Evolutionary conservation across 1,139 yeast genomes (phyloP).

Genomic region (Blastobotrys illinoisensis): DNA sequence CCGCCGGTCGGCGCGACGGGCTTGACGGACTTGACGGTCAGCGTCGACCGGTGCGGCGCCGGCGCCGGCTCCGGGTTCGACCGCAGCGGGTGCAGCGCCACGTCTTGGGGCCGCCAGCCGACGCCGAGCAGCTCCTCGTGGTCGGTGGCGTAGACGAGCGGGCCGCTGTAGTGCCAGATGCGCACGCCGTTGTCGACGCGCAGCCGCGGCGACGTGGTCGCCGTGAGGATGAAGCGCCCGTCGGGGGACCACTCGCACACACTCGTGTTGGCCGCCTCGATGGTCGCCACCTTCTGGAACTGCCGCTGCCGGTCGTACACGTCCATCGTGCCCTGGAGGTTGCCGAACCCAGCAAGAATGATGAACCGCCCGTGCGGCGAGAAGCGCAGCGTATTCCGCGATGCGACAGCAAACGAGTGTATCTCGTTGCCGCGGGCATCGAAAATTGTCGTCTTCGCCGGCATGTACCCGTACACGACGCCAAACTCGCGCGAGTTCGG

Average conservation of each 20-base stretch:
- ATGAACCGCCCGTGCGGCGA: constrained; percentile 93
- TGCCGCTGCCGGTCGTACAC: constrained; percentile 89
- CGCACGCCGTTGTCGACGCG: constrained; percentile 95
- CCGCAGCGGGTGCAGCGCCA: constrained; percentile 53
- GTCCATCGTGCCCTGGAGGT: constrained; percentile 94
- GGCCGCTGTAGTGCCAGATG: constrained; percentile 89
- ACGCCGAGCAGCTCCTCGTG: constrained; percentile 75
- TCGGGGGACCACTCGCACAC: constrained; percentile 99
- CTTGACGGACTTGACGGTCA: constrained; percentile 36
- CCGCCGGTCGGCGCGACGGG: constrained; percentile 46
- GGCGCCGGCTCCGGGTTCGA: constrained; percentile 51
- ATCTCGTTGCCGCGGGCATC: constrained; percentile 90
- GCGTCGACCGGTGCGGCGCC: constrained; percentile 55
- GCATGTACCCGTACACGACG: constrained; percentile 96
- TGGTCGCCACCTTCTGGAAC: constrained; percentile 70
- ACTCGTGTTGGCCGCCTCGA: constrained; percentile 90
- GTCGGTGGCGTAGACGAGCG: constrained; percentile 69
- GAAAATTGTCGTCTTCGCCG: constrained; percentile 90
- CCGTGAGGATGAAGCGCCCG: constrained; percentile 87
- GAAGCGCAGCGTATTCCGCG: constrained; percentile 84
- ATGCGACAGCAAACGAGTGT: constrained; percentile 77
- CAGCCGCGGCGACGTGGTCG: constrained; percentile 94
- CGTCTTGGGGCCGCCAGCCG: constrained; percentile 77
- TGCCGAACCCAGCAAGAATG: constrained; percentile 95
- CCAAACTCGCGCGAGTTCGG: constrained; percentile 96